Percentiles rank a stretch among this genome's conserved stretches.
Conservation (phyloP, 1,284 basidiomycete species). For the Chondrostereum purpureum region DNA sequence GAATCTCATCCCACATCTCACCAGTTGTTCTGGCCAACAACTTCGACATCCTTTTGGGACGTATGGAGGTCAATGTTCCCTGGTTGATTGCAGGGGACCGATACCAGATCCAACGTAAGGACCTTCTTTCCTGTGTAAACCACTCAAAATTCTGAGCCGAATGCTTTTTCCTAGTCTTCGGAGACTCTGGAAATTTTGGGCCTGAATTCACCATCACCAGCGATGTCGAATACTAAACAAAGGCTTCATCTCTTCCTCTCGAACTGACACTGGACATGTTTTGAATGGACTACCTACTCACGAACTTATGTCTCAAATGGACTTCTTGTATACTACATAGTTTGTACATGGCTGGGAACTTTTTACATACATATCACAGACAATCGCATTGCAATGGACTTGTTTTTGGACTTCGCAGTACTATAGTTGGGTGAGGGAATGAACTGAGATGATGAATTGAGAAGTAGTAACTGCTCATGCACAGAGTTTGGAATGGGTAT, state of each 20-base stretch:
- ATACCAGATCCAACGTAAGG: slow-evolving; percentile 34
- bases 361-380: no score
- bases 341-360: no score
- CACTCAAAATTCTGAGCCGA: slow-evolving; percentile 2
- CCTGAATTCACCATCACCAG: slow-evolving; percentile 28
- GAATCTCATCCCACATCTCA: slow-evolving; percentile 2
- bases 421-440: no score
- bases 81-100: slow-evolving; percentile 20
- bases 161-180: slow-evolving; percentile 31
- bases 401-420: no score
- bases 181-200: slow-evolving; percentile 43
- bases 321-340: no score
- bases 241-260: neutral
- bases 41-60: slow-evolving; percentile 28
- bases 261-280: neutral
- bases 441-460: no score
- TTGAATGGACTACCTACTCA: neutral
- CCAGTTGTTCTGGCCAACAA: slow-evolving; percentile 22
- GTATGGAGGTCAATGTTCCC: slow-evolving; percentile 27
- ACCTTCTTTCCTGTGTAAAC: neutral
- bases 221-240: neutral
- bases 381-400: no score
- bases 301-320: no score
- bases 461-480: no score
- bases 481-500: no score